Percentiles rank a stretch among this genome's conserved stretches.
These are phyloP conservation scores for Cardamine chenopodiifolia DNA, from an alignment of 345 rosid genomes.

Conservation along the genomic window DNA sequence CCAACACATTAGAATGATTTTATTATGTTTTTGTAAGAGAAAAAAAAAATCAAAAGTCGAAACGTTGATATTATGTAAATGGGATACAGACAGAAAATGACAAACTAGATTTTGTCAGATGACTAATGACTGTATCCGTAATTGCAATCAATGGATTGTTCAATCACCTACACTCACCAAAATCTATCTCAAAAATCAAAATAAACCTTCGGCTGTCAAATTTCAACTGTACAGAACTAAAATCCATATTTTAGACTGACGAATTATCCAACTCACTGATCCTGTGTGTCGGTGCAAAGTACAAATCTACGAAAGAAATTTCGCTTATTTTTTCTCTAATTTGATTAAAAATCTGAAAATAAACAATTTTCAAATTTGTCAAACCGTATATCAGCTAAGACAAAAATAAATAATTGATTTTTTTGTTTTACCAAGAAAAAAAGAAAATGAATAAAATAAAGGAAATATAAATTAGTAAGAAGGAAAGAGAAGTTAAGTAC, in stretches of 20 bases:
- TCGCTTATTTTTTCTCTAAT: background rate
- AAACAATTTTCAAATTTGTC: slow-evolving; percentile 1
- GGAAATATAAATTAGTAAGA: background rate
- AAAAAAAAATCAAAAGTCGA: background rate
- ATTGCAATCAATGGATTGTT: slow-evolving; percentile 10
- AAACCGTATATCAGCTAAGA: slow-evolving; percentile 14
- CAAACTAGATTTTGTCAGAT: slow-evolving; percentile 17
- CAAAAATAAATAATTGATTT: background rate
- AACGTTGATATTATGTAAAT: background rate
- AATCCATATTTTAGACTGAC: slow-evolving; percentile 6
- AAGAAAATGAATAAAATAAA: slow-evolving; percentile 5
- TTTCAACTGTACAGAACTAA: background rate
- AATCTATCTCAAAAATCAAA: slow-evolving; percentile 16
- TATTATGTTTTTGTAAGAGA: background rate
- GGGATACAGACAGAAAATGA: slow-evolving; percentile 19
- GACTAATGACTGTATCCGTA: slow-evolving; percentile 21
- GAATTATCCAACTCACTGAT: slow-evolving; percentile 12
- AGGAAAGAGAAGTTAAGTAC: slow-evolving; percentile 45
- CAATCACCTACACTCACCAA: slow-evolving; percentile 7
- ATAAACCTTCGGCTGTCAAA: slow-evolving; percentile 13
- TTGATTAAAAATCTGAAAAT: background rate
- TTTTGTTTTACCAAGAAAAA: background rate
- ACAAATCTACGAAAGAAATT: slow-evolving; percentile 8
- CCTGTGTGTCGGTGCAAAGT: slow-evolving; percentile 39
- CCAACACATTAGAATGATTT: background rate